Evolutionary conservation across 192 early-diverging fungal genomes (phyloP).

Genomic region (Oehlia diaphana): DNA sequence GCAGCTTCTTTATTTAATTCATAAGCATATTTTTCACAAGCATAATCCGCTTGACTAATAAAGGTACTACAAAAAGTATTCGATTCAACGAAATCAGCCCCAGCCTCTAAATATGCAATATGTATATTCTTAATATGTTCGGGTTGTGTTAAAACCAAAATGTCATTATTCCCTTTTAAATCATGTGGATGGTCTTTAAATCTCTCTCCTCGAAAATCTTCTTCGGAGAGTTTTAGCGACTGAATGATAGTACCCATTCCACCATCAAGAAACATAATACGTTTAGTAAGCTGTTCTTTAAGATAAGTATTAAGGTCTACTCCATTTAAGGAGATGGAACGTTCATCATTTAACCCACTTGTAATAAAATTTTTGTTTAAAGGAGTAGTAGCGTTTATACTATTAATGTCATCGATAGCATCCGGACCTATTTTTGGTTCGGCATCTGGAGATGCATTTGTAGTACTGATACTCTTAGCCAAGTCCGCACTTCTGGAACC

Average conservation of each 20-base stretch:
- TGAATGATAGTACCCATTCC: constrained; percentile 97
- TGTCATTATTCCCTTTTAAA: constrained; percentile 94
- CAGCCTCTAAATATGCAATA: constrained; percentile 86
- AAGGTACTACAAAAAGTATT: constrained; percentile 94
- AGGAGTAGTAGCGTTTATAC: neutral
- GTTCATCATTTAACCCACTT: no score
- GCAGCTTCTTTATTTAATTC: constrained; percentile 91
- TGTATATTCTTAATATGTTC: constrained; percentile 90
- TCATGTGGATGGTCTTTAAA: constrained; percentile 85
- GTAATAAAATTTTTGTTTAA: no score
- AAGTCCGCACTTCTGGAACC: no score
- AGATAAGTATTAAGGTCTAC: constrained; percentile 66
- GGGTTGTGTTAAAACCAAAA: constrained; percentile 89
- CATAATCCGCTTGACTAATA: constrained; percentile 93
- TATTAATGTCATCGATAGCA: no score
- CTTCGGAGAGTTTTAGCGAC: constrained; percentile 74
- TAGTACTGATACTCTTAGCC: no score
- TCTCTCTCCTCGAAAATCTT: constrained; percentile 82
- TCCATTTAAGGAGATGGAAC: no score
- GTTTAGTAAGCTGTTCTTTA: constrained; percentile 68
- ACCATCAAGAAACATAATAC: constrained; percentile 97
- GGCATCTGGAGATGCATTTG: no score
- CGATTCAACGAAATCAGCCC: constrained; percentile 92
- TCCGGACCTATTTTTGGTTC: neutral
- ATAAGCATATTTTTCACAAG: constrained; percentile 82